Conservation (phyloP, 73 alveolate genomes). For the Blepharisma stoltei region DNA sequence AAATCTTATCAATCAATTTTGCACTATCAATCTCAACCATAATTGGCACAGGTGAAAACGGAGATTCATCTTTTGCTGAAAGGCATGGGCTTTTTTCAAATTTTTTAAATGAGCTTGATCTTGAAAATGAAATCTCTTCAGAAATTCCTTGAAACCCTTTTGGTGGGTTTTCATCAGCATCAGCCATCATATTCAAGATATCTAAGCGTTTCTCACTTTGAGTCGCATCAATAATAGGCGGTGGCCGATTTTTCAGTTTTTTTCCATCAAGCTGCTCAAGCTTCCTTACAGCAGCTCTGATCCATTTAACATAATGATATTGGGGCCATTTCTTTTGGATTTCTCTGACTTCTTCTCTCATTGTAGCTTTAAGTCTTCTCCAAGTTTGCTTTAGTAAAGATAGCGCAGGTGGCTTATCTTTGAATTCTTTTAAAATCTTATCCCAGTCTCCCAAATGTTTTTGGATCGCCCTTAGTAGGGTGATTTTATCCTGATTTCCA, state of each 20-base stretch:
- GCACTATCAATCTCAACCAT: too few relatives aligned
- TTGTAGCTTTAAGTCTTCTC: constrained; percentile 9
- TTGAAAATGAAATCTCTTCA: too few relatives aligned
- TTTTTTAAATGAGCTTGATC: too few relatives aligned
- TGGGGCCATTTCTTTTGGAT: constrained; percentile 1
- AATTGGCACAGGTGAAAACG: too few relatives aligned
- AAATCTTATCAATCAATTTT: too few relatives aligned
- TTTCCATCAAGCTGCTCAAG: constrained; percentile 10
- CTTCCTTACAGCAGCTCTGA: constrained; percentile 23
- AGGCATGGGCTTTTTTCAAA: too few relatives aligned
- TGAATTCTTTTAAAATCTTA: constrained; percentile 20
- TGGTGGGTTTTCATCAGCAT: neutral
- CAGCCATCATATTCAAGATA: constrained; percentile 17
- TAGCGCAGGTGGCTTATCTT: neutral
- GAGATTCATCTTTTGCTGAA: too few relatives aligned
- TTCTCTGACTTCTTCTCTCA: constrained; percentile 25
- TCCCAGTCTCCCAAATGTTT: constrained; percentile 18
- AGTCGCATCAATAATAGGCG: neutral
- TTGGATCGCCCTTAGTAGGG: neutral
- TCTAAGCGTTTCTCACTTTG: constrained; percentile 7
- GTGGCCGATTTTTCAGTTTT: neutral
- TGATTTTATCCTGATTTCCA: neutral
- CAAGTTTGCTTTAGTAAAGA: neutral
- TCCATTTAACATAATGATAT: constrained; percentile 16
- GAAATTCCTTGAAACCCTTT: too few relatives aligned